Conservation (phyloP, 441 rosid genomes). For the Pelargonium citronellum region DNA sequence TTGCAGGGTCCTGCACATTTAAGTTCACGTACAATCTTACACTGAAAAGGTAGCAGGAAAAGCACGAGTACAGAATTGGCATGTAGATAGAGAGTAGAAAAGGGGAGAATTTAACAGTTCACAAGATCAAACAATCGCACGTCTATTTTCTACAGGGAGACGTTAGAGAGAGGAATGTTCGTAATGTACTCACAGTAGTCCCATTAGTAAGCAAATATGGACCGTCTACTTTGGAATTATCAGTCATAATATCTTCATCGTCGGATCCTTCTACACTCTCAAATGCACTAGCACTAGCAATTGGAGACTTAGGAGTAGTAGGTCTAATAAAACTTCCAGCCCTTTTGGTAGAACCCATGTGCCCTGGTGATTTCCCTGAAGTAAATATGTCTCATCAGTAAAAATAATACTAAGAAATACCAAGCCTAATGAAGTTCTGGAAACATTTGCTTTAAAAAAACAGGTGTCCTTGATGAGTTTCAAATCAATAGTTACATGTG, state of each 20-base stretch:
- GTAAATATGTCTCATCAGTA: conserved; percentile 5
- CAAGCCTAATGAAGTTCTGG: not conserved
- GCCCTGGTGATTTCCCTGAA: conserved; percentile 59
- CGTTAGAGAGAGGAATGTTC: too few relatives aligned
- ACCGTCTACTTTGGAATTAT: conserved; percentile 49
- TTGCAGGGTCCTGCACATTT: too few relatives aligned
- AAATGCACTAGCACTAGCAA: conserved; percentile 81
- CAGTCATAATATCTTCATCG: conserved; percentile 75
- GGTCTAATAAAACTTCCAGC: conserved; percentile 58
- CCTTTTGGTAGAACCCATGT: conserved; percentile 49
- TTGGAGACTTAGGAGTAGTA: conserved; percentile 91
- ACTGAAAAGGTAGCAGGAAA: too few relatives aligned
- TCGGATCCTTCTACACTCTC: conserved; percentile 88
- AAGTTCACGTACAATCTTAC: too few relatives aligned
- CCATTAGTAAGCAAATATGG: conserved; percentile 65
- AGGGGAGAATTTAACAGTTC: not conserved
- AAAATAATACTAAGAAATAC: not conserved
- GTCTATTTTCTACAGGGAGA: too few relatives aligned
- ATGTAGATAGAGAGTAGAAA: too few relatives aligned
- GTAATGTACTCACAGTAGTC: conserved; percentile 54
- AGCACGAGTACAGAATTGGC: too few relatives aligned
- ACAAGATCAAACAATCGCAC: not conserved
- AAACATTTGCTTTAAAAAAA: not conserved
- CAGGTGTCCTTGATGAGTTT: not conserved
- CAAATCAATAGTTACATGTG: too few relatives aligned